Conservation (phyloP, 805 yeast genomes). For the Lachancea cidri region DNA sequence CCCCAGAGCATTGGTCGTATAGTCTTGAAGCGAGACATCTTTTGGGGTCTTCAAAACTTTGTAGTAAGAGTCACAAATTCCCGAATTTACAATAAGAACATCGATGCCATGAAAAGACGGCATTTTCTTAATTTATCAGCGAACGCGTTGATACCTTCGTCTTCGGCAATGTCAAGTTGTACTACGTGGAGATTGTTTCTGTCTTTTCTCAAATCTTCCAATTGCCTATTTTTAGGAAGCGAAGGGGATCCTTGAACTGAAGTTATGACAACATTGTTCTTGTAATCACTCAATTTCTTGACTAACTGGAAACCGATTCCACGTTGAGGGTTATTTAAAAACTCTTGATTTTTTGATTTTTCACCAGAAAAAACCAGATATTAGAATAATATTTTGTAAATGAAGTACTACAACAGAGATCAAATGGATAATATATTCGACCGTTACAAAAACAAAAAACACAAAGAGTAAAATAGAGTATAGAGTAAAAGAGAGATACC, state of each 20-base stretch:
- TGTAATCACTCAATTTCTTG: constrained; percentile 17
- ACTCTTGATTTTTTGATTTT: too few relatives aligned
- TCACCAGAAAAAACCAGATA: too few relatives aligned
- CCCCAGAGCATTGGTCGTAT: constrained; percentile 13
- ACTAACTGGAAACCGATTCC: constrained; percentile 36
- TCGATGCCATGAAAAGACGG: constrained; percentile 25
- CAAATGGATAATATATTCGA: too few relatives aligned
- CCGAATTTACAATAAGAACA: constrained; percentile 31
- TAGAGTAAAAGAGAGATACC: too few relatives aligned
- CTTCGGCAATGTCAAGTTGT: constrained; percentile 18
- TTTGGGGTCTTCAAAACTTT: background rate
- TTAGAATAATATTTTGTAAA: too few relatives aligned
- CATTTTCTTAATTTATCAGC: constrained; percentile 11
- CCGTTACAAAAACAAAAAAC: too few relatives aligned
- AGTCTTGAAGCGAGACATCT: background rate
- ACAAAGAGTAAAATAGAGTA: too few relatives aligned
- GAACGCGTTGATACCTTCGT: constrained; percentile 16
- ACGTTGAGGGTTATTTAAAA: too few relatives aligned
- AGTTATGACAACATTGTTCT: constrained; percentile 19
- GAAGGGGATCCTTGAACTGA: constrained; percentile 6
- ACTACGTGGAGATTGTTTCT: constrained; percentile 18
- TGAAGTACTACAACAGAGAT: too few relatives aligned
- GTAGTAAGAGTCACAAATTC: constrained; percentile 3
- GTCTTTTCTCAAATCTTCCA: constrained; percentile 13
- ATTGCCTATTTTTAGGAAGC: constrained; percentile 15